Base-by-base conservation (phyloP, 768 basidiomycete species). In the Amanita jacksonii region DNA sequence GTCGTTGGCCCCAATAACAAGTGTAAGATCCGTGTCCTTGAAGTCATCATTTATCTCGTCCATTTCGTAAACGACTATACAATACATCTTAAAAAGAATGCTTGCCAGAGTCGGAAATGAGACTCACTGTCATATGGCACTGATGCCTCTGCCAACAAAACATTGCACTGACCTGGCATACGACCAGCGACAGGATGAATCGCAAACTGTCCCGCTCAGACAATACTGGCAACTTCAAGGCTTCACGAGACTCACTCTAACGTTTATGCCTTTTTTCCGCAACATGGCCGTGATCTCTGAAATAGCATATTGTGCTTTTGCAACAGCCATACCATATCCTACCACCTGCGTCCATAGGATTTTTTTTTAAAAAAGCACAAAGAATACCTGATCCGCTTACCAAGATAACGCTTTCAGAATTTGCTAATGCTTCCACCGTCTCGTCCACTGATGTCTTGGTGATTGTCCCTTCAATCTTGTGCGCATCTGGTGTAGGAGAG, bases 41-140 rank as follows among this genome's bases (percentile, higher is more conserved):
- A 92, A 92, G 57, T 92, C 89, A 31, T 91, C 86, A 57, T 92
- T 91, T 66, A 92, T 91, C 62, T 92, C 89, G 49, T 92, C 89
- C 89, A 92, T 90, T 64, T 92, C 89, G 47, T 85, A 67, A 31
- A 91, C 87, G 51, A 91, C 88, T 89, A 52, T n/a, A 45, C 22
- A 5, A 37, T 30, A 41, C n/a, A n/a, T 37, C 12, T 25, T 48
- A 41, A 48, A 41, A 9, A 30, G n/a, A 12, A 34, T 31, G 19
- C 31, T 23, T 22, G 38, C 23, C n/a, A 24, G 13, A 24, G 23
- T 24, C 30, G 12, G 18, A 40, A 32, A 38, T 16, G 30, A 18
- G 43, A 52, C 79, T 59, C 50, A 87, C 85, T 85, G 55, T 91
- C 88, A 54, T 91, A 91, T 2, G 89, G 89, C 10, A 92, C 88